Base-by-base conservation (phyloP, 2,329 filamentous ascomycete species). In the Penicillium hordei region DNA sequence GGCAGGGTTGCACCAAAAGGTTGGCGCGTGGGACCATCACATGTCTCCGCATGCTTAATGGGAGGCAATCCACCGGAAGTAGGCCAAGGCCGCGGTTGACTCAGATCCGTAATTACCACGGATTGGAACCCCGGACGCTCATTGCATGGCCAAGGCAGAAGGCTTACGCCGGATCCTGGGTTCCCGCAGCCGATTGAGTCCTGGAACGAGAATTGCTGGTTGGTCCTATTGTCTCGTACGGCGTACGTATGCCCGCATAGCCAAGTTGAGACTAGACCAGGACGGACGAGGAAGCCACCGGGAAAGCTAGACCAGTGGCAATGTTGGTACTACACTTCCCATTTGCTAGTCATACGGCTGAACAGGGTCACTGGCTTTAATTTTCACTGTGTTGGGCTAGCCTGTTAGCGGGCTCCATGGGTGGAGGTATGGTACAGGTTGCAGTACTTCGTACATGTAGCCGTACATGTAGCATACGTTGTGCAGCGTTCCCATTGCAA, bases 21-120 rank as follows among this genome's bases (percentile, higher is more conserved):
- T 52, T 31, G 19, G 34, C 25, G 31, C 52, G 36, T 33, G 31
- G 48, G 29, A 40, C 45, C 55, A 60, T 64, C 57, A 59, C 57
- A 64, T 63, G 57, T 60, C 42, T 51, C 44, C 33, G 48, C 49
- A 54, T 52, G 52, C 56, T 52, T 55, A 49, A 49, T 55, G 23
- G 27, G 27, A 48, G 44, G 45, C 57, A 52, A 46, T 57, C 36
- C 29, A 46, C 34, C 40, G 31, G 46, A 57, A 59, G 25, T 12
- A 45, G 52, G 31, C 15, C 21, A 53, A 42, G 60, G 39, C 62
- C 62, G 61, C 62, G 59, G 62, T 64, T 65, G 62, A 58, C 44
- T 59, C 50, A 59, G 51, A 57, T 55, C 51, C 31, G 34, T 39
- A 42, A 52, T 62, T 55, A 55, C 48, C 33, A 49, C 40, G 39